Evolutionary conservation across 176 grass and related monocot genomes (phyloP), one percentile per base, ranked within the genome.

Genomic region (Oryza australiensis): DNA sequence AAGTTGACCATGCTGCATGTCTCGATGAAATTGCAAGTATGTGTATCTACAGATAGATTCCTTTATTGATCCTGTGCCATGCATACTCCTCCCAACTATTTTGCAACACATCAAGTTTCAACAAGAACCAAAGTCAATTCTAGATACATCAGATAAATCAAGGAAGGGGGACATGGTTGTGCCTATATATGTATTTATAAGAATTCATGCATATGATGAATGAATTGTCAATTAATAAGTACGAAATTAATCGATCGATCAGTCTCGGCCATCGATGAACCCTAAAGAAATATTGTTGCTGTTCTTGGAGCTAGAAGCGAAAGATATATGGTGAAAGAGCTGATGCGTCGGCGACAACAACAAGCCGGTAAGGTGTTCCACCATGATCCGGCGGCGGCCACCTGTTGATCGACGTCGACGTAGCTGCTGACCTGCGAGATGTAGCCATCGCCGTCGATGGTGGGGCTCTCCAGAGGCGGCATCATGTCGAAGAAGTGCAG

Each of bases 351-450:
- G 49, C 24, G 88, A 63, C 26, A 84, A 80, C 69, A 90, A 84
- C 69, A 90, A 67, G 80, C 69, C 86, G 84, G 62, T 83, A 24
- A 86, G 24, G 32, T n/a, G 88, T 83, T 90, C 88, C 88, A 90
- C 88, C 24, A 83, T 65, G 27, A 49, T 40, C 62, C 78, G 4
- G 41, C 81, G 5, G 67, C 73, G n/a, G 81, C 55, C 26, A 75
- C 66, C 14, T 88, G 86, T 5, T 71, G 72, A 10, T 68, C 82
- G 8, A 59, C 10, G 23, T 70, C 55, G 55, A 60, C 12, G 23
- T 38, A 15, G 45, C 72, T 49, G 82, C 15, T 75, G n/a, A 32
- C 67, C 45, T 76, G 82, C 16, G 82, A 55, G 11, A 75, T 41
- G 16, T 64, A 76, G 71, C 49, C 82, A 10, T 26, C 48, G 51